A percentile compares a stretch with the other conserved stretches of the same genome.
Conservation (phyloP, 176 grass and related monocot species). For the Thalia dealbata region DNA sequence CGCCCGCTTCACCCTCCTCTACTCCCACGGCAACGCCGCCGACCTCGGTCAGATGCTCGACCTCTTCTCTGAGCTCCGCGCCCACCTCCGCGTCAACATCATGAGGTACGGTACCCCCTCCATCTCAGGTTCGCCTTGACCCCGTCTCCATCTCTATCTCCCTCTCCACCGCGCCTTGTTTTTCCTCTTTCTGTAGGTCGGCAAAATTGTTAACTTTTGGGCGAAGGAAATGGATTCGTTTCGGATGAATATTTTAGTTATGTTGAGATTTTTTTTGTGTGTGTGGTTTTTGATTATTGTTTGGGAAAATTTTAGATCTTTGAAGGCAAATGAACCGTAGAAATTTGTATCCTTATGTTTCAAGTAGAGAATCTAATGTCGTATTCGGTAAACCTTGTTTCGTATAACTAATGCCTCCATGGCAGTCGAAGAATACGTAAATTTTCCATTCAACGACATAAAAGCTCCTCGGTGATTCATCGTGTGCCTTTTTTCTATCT, state of each 20-base stretch:
- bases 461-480: not conserved
- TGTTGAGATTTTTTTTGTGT: not conserved
- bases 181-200: not conserved
- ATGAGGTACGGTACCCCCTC: conserved; percentile 44
- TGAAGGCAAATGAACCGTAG: not conserved
- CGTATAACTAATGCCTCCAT: not conserved
- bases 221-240: not conserved
- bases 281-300: not conserved
- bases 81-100: conserved; percentile 97
- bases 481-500: not conserved
- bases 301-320: conserved; percentile 1
- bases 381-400: not conserved
- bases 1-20: conserved; percentile 75
- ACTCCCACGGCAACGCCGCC: conserved; percentile 93
- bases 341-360: not conserved
- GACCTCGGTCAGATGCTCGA: conserved; percentile 96
- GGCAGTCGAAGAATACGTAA: not conserved
- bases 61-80: conserved; percentile 83
- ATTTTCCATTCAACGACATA: not conserved
- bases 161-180: not conserved
- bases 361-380: not conserved
- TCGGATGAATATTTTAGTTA: not conserved
- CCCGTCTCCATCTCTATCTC: not conserved
- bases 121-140: not conserved
- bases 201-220: not conserved